Conservation (phyloP, 2,329 filamentous ascomycete species). For the Fusarium subglutinans region DNA sequence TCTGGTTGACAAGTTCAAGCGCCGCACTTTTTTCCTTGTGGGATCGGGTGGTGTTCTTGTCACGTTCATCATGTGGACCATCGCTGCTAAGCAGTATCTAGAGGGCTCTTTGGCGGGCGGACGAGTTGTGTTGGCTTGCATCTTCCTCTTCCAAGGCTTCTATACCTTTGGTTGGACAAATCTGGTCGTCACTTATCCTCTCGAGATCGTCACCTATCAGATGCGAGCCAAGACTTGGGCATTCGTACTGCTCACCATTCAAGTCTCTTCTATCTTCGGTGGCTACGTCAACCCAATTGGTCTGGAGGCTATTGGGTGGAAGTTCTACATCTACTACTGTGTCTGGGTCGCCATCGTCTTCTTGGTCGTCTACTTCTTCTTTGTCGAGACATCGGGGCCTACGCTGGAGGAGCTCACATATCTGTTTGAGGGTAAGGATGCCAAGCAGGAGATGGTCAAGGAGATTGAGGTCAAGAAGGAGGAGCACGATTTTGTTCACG, state of each 20-base stretch:
- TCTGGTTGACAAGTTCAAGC: slow-evolving; percentile 50
- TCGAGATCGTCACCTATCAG: slow-evolving; percentile 53
- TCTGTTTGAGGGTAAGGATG: slow-evolving; percentile 32
- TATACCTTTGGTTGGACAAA: slow-evolving; percentile 57
- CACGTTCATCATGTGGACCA: slow-evolving; percentile 53
- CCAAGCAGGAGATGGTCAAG: slow-evolving; percentile 28
- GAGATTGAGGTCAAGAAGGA: slow-evolving; percentile 30
- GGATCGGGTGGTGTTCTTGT: slow-evolving; percentile 51
- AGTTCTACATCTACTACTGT: slow-evolving; percentile 54
- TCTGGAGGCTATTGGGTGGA: slow-evolving; percentile 51
- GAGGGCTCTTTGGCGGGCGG: slow-evolving; percentile 47
- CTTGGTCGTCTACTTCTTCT: slow-evolving; percentile 52
- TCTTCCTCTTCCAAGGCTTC: slow-evolving; percentile 54
- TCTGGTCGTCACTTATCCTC: slow-evolving; percentile 54
- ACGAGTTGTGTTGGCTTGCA: slow-evolving; percentile 51
- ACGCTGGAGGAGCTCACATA: slow-evolving; percentile 49
- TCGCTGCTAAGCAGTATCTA: slow-evolving; percentile 50
- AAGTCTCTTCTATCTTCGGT: slow-evolving; percentile 50
- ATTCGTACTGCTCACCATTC: slow-evolving; percentile 52
- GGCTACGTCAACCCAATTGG: slow-evolving; percentile 53
- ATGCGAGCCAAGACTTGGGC: slow-evolving; percentile 55
- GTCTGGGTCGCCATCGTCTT: slow-evolving; percentile 52
- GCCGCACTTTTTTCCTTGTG: slow-evolving; percentile 51
- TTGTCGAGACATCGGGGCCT: slow-evolving; percentile 50
- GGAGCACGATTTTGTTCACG: slow-evolving; percentile 26